phyloP scores from a whole-genome alignment of 1,284 basidiomycete species.

The Trichosporon coremiiforme region DNA sequence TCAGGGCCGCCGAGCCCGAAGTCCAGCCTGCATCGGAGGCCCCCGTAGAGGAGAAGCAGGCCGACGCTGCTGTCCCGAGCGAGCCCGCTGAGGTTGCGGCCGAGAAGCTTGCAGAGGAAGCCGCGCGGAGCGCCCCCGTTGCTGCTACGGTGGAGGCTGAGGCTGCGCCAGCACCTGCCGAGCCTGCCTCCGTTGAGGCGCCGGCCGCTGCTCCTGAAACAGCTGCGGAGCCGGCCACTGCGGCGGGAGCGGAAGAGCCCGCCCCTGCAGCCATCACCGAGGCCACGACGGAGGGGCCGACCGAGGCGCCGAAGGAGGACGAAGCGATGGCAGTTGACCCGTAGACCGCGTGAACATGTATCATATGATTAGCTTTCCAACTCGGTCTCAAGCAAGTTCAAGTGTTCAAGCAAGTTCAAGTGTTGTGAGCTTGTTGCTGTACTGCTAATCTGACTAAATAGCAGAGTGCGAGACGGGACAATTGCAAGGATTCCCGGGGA shows the following conservation, averaged over 20 bases:
- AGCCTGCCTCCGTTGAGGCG: not conserved
- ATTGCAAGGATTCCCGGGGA: not conserved
- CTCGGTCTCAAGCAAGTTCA: too few species aligned
- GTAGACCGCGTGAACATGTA: conserved; percentile 11
- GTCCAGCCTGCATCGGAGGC: not conserved
- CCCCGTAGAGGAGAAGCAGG: not conserved
- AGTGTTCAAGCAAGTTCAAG: not conserved
- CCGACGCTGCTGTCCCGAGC: not conserved
- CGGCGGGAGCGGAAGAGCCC: not conserved
- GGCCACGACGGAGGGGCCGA: not conserved
- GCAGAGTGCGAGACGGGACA: not conserved
- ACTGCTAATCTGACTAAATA: not conserved
- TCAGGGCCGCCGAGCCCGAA: not conserved
- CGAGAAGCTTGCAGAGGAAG: not conserved
- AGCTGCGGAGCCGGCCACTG: conserved; percentile 9
- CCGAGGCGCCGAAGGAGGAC: conserved; percentile 1
- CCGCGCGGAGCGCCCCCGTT: not conserved
- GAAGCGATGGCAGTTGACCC: conserved; percentile 15
- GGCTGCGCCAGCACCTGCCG: too few species aligned
- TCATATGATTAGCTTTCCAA: conserved; percentile 9
- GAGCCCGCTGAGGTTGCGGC: not conserved
- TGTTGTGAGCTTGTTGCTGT: not conserved
- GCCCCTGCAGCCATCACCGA: not conserved
- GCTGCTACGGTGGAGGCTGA: too few species aligned
- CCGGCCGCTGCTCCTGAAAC: conserved; percentile 3